A percentile compares a stretch with the other conserved stretches of the same genome.
phyloP scores from a whole-genome alignment of 805 yeast species.

The Zygosaccharomyces kombuchaensis region DNA sequence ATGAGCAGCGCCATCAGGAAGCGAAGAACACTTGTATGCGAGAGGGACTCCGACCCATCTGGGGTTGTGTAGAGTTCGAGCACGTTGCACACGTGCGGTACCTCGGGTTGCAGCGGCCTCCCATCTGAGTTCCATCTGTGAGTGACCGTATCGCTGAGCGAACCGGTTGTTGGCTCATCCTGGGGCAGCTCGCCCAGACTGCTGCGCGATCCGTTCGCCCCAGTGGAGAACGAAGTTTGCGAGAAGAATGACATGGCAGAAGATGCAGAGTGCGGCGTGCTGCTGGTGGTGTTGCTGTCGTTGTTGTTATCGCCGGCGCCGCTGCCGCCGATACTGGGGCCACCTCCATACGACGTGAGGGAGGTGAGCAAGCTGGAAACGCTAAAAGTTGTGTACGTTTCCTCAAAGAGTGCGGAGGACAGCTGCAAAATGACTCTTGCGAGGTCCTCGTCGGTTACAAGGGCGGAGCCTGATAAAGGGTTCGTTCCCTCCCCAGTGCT shows the following conservation, averaged over 20 bases:
- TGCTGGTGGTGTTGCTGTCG: neutral
- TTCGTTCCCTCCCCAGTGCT: neutral
- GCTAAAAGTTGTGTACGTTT: slow-evolving; percentile 25
- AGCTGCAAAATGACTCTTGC: slow-evolving; percentile 16
- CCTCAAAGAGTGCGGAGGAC: slow-evolving; percentile 24
- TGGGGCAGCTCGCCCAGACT: neutral
- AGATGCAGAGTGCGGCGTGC: slow-evolving; percentile 14
- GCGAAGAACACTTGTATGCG: slow-evolving; percentile 27
- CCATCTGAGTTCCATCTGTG: slow-evolving; percentile 3
- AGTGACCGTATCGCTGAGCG: neutral
- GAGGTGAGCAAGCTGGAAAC: slow-evolving; percentile 20
- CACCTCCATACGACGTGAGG: slow-evolving; percentile 4
- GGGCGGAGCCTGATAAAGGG: neutral
- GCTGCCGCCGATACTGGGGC: neutral
- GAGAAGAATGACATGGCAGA: slow-evolving; percentile 7
- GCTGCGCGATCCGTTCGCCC: neutral
- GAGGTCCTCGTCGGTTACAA: slow-evolving; percentile 10
- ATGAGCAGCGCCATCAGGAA: slow-evolving; percentile 25
- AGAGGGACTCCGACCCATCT: slow-evolving; percentile 27
- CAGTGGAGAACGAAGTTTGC: neutral
- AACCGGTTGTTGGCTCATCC: neutral
- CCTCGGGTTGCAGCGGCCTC: slow-evolving; percentile 7
- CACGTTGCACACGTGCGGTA: slow-evolving; percentile 19
- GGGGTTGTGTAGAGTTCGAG: slow-evolving; percentile 25
- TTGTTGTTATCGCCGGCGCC: neutral